Evolutionary conservation across 2,329 filamentous ascomycete species (phyloP).

Genomic region (Ophiostoma angusticollis): DNA sequence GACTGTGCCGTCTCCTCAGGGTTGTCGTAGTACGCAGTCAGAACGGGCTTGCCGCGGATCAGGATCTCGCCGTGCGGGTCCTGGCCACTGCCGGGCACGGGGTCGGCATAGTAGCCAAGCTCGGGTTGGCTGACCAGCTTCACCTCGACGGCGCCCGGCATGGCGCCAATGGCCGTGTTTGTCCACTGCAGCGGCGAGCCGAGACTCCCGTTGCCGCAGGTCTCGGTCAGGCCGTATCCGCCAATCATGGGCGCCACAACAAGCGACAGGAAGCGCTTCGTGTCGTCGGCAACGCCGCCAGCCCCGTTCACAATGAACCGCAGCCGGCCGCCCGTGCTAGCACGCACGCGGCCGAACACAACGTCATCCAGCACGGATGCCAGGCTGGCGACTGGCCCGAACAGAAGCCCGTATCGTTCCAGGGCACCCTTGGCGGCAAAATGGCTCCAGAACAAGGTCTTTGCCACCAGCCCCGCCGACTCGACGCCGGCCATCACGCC

Average conservation of each 20-base stretch:
- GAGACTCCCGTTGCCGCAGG: constrained; percentile 68
- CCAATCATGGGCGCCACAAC: constrained; percentile 87
- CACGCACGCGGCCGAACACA: constrained; percentile 85
- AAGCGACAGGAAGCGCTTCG: constrained; percentile 81
- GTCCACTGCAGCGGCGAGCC: constrained; percentile 80
- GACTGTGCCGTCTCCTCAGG: constrained; percentile 71
- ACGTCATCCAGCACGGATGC: constrained; percentile 54
- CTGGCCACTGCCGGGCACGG: constrained; percentile 56
- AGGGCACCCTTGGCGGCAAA: constrained; percentile 47
- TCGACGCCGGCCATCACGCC: constrained; percentile 74
- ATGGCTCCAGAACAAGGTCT: constrained; percentile 64
- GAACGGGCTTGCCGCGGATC: constrained; percentile 67
- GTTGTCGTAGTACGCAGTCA: constrained; percentile 71
- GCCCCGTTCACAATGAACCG: constrained; percentile 91
- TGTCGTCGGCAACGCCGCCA: constrained; percentile 77
- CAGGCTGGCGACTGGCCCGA: constrained; percentile 40
- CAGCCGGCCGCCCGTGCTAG: constrained; percentile 76
- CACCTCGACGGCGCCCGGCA: constrained; percentile 66
- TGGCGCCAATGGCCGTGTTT: constrained; percentile 60
- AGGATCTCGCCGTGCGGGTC: constrained; percentile 87
- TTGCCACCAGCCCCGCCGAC: constrained; percentile 53
- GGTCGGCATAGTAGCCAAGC: constrained; percentile 68
- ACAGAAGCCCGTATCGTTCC: constrained; percentile 37
- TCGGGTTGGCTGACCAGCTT: constrained; percentile 88
- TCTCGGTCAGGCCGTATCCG: constrained; percentile 93